Conservation (phyloP, 805 yeast species). For the Cyberlindnera euphorbiae region DNA sequence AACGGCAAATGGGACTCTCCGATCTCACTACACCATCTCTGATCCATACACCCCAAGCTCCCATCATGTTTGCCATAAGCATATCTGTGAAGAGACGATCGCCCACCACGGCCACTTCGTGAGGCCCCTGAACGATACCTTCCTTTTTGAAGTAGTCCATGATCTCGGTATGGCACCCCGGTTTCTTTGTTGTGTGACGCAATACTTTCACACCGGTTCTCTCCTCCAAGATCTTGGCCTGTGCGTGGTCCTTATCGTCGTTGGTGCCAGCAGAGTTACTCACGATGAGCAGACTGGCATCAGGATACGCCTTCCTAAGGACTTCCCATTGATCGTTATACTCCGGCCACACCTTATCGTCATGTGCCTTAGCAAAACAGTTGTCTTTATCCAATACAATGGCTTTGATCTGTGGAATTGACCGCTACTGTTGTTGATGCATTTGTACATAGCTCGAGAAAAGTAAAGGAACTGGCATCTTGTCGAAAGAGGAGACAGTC, state of each 20-base stretch:
- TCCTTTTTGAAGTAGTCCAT: constrained; percentile 49
- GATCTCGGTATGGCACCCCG: constrained; percentile 74
- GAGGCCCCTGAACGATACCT: constrained; percentile 39
- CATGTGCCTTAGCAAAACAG: constrained; percentile 84
- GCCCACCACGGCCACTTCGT: constrained; percentile 81
- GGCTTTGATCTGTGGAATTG: constrained; percentile 53
- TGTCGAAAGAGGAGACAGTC: constrained; percentile 51
- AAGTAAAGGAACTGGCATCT: constrained; percentile 49
- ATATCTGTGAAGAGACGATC: constrained; percentile 90
- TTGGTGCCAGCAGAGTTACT: constrained; percentile 91
- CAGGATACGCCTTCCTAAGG: constrained; percentile 56
- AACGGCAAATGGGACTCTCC: constrained; percentile 42
- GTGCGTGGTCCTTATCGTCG: constrained; percentile 56
- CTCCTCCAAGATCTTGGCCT: constrained; percentile 59
- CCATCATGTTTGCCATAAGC: constrained; percentile 92
- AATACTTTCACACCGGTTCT: constrained; percentile 67
- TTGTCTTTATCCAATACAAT: constrained; percentile 92
- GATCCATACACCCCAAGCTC: constrained; percentile 80
- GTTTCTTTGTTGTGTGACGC: constrained; percentile 71
- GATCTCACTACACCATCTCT: constrained; percentile 66
- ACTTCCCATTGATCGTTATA: constrained; percentile 54
- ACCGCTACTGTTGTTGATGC: constrained; percentile 13
- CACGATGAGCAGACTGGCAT: constrained; percentile 64
- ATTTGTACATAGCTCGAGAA: too few species aligned
- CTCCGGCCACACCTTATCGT: constrained; percentile 73